phyloP scores from a whole-genome alignment of 140 eudicot genomes.

The Ambrosia hybrid region DNA sequence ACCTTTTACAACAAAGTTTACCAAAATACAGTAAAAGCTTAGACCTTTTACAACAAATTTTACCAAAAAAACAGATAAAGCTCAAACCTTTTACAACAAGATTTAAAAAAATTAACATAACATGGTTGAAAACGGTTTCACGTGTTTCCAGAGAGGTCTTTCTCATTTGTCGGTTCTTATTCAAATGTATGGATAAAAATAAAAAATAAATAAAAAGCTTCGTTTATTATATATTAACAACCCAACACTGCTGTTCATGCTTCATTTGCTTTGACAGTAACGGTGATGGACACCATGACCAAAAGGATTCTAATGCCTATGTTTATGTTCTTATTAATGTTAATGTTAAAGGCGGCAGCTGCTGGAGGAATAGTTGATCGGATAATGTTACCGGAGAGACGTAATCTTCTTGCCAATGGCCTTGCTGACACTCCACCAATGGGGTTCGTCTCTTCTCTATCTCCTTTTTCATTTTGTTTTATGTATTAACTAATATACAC shows the following conservation, averaged over 20 bases:
- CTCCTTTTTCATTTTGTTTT: too few species aligned
- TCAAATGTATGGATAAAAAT: too few species aligned
- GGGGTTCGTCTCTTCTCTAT: conserved; percentile 49
- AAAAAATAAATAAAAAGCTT: not conserved
- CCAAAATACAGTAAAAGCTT: too few species aligned
- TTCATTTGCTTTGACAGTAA: not conserved
- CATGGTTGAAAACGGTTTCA: not conserved
- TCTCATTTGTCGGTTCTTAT: not conserved
- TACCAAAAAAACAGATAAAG: too few species aligned
- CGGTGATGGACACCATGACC: conserved; percentile 11
- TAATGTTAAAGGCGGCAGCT: conserved; percentile 4
- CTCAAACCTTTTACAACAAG: too few species aligned
- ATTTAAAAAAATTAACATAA: too few species aligned
- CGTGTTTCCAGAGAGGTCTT: not conserved
- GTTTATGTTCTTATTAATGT: not conserved
- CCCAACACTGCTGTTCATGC: not conserved
- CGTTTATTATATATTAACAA: not conserved
- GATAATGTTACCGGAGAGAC: conserved; percentile 30
- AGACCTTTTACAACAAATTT: too few species aligned
- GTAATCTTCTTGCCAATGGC: conserved; percentile 69
- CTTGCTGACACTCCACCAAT: conserved; percentile 82
- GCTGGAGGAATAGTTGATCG: not conserved
- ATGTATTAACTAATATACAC: too few species aligned
- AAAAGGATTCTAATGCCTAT: not conserved
- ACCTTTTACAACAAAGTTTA: too few species aligned